Conservation (phyloP, 2,329 filamentous ascomycete genomes). For the Microcera coccophila region DNA sequence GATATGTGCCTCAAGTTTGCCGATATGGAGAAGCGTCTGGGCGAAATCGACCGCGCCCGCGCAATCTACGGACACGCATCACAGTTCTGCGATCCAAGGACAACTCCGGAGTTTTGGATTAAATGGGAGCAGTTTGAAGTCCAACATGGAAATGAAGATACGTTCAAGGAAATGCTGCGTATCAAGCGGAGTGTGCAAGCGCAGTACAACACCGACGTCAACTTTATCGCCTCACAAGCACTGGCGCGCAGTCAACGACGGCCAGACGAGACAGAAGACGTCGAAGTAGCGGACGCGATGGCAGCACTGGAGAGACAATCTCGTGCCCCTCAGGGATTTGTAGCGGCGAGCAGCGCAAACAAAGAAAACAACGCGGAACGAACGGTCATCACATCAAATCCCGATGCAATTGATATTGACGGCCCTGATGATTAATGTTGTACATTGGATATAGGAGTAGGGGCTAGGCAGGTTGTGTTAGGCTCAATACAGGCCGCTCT, state of each 20-base stretch:
- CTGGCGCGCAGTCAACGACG: constrained; percentile 75
- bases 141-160: constrained; percentile 97
- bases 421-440: constrained; percentile 58
- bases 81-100: constrained; percentile 94
- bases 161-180: constrained; percentile 97
- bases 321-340: constrained; percentile 85
- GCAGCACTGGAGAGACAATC: constrained; percentile 82
- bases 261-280: constrained; percentile 40
- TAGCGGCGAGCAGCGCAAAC: constrained; percentile 74
- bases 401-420: constrained; percentile 81
- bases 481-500: constrained; percentile 18
- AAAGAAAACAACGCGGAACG: constrained; percentile 47
- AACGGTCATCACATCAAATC: constrained; percentile 58
- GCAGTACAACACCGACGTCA: constrained; percentile 98
- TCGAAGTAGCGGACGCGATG: constrained; percentile 74
- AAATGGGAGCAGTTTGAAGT: constrained; percentile 98
- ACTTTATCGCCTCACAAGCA: constrained; percentile 95
- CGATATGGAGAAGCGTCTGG: constrained; percentile 87
- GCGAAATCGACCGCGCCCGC: constrained; percentile 89
- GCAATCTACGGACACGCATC: constrained; percentile 96
- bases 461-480: constrained; percentile 14
- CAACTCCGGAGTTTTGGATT: constrained; percentile 85
- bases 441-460: constrained; percentile 8
- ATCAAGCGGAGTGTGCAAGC: constrained; percentile 97
- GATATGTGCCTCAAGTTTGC: constrained; percentile 99